Evolutionary conservation across 108 stramenopile genomes (phyloP), one percentile per base, ranked within the genome.

Genomic region (Nannochloropsis granulata): DNA sequence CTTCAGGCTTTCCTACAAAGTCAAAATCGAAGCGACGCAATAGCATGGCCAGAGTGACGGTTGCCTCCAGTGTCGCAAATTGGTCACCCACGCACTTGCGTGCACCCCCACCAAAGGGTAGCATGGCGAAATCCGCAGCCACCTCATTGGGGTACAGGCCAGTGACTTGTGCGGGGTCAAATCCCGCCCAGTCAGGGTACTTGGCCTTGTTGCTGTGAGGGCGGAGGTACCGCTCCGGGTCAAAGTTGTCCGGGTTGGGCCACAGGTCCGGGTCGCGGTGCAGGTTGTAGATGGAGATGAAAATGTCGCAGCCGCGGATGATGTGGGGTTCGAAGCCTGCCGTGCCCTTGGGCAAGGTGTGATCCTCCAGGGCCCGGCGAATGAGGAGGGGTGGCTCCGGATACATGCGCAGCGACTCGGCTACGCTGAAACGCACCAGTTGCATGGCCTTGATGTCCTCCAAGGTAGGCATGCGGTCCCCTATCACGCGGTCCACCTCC

Each of bases 21-120:
- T 95, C 95, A 86, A 98, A 98, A 24, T 95, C 95, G 86, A 98
- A 98, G 42, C 95, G 91, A 43, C 94, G 90, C 82, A 95, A 85
- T 78, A 96, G 93, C 93, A 94, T 96, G 10, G 95, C 92, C 56
- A 98, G 90, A 19, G 95, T 96, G 13, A 96, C 95, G 2, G 93
- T 93, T 14, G 96, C 95, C 87, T 98, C 97, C 88, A 98, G 88
- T 19, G 92, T 90, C 9, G 97, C 97, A 88, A 98, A 98, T 82
- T 98, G 94, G 87, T 98, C 97, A 7, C 97, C 97, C 16, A 98
- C 93, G 86, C 97, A 98, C 88, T 97, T 98, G 44, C 97, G 92
- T 71, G 94, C 91, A 12, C 97, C 97, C 24, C 94, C 97, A 79
- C 96, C 95, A 84, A 96, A 96, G 24, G 95, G 95, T 19, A 95